Conservation (phyloP, 441 rosid species). For the Jatropha podagrica region DNA sequence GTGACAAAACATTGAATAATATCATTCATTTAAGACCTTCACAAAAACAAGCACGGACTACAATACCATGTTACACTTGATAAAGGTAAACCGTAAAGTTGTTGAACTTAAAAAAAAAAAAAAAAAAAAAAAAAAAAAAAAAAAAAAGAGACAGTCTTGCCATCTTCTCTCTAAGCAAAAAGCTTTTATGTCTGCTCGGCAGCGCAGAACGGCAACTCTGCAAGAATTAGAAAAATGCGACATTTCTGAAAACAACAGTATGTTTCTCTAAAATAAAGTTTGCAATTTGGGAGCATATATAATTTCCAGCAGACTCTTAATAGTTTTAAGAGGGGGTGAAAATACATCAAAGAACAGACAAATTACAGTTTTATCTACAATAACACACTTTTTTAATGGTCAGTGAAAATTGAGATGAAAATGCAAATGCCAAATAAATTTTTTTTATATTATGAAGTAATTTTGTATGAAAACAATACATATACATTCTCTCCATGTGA, state of each 20-base stretch:
- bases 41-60: neutral
- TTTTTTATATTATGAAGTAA: neutral
- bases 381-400: neutral
- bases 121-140: too few species aligned
- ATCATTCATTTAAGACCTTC: neutral
- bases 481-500: neutral
- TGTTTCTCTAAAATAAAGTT: neutral
- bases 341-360: neutral
- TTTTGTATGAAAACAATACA: neutral
- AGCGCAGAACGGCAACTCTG: conserved; percentile 22
- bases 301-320: neutral
- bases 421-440: neutral
- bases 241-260: conserved; percentile 11
- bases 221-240: conserved; percentile 10
- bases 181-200: conserved; percentile 17
- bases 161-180: neutral
- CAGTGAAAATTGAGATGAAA: neutral
- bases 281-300: neutral
- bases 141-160: neutral
- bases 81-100: neutral
- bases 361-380: neutral
- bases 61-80: conserved; percentile 7
- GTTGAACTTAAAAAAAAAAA: neutral
- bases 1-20: neutral
- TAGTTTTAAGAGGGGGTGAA: neutral